Base-by-base conservation (phyloP, 768 basidiomycete species). In the Royoungia palumana region DNA sequence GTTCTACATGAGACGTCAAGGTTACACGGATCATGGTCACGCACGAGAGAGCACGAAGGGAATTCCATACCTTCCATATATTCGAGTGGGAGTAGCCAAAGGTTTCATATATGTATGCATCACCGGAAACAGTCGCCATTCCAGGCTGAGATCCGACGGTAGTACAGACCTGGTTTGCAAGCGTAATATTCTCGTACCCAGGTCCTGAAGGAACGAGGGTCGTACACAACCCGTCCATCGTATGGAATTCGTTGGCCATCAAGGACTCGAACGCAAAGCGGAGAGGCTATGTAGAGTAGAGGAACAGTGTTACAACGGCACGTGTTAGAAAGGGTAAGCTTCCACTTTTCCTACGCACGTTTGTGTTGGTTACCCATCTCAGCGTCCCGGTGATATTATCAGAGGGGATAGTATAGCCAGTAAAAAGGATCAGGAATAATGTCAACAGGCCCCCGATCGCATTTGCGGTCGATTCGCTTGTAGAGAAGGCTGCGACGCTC, bases 401-500 rank as follows among this genome's bases (percentile, higher is more conserved):
- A 0, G 19, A 5, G 2, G 71, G 66, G 39, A 67, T 72, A 17
- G 62, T 63, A 53, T 70, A 78, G 19, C 66, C 77, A n/a, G 66
- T 72, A 56, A 71, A 75, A 54, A 77, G 70, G 43, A 72, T 57
- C 49, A 73, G 56, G 16, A 67, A 64, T 45, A 76, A 62, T 30
- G 72, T 62, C 46, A 65, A 46, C 47, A 75, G 36, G 5, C 60
- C 67, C 0, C 68, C 58, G 2, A 64, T 35, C 4, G 69, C 60
- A 37, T 67, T 47, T 9, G 85, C 83, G 0, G 77, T 74, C 0
- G 82, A 75, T 36, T 78, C 76, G 16, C 70, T 65, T 32, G 70
- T 69, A 58, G 82, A 81, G 13, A 70, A 71, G 0, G 84, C 80
- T 1, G 83, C 81, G 24, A 86, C 57, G 0, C 71, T 71, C 35